Evolutionary conservation across 2,329 filamentous ascomycete species (phyloP).

Genomic region (Curvularia verruculosa): DNA sequence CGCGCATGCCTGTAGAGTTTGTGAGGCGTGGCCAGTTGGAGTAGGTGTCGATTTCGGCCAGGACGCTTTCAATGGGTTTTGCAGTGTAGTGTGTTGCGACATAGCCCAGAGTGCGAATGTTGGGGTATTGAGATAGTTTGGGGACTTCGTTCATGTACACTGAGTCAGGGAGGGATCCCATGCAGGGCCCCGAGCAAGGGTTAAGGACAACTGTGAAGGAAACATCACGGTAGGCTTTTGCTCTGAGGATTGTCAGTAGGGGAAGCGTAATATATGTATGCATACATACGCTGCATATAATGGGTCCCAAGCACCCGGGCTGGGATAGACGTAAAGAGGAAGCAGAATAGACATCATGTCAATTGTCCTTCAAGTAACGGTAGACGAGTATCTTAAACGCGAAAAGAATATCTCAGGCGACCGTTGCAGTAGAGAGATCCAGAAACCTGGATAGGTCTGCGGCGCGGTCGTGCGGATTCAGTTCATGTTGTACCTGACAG

Average conservation of each 20-base stretch:
- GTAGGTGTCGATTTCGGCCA: conserved; percentile 56
- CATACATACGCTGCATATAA: conserved; percentile 53
- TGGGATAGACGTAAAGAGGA: conserved; percentile 60
- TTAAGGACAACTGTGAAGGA: conserved; percentile 62
- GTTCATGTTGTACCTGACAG: conserved; percentile 14
- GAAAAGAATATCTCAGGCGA: not conserved
- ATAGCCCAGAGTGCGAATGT: conserved; percentile 59
- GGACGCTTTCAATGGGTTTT: conserved; percentile 32
- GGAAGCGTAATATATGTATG: too few species aligned
- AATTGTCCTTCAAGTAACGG: not conserved
- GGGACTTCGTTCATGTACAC: conserved; percentile 50
- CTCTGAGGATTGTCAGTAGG: conserved; percentile 18
- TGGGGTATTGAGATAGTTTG: conserved; percentile 51
- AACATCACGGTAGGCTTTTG: conserved; percentile 46
- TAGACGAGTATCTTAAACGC: not conserved
- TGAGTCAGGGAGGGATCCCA: conserved; percentile 35
- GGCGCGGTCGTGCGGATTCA: not conserved
- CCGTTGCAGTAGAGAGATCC: not conserved
- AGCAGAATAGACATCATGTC: conserved; percentile 52
- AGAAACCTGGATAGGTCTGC: not conserved
- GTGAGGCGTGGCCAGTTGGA: conserved; percentile 52
- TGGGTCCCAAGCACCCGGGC: conserved; percentile 56
- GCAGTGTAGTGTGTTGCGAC: conserved; percentile 59
- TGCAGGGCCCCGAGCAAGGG: conserved; percentile 50
- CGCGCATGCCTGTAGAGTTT: conserved; percentile 49